Evolutionary conservation across 441 rosid species (phyloP).

Genomic region (Sinapis alba): DNA sequence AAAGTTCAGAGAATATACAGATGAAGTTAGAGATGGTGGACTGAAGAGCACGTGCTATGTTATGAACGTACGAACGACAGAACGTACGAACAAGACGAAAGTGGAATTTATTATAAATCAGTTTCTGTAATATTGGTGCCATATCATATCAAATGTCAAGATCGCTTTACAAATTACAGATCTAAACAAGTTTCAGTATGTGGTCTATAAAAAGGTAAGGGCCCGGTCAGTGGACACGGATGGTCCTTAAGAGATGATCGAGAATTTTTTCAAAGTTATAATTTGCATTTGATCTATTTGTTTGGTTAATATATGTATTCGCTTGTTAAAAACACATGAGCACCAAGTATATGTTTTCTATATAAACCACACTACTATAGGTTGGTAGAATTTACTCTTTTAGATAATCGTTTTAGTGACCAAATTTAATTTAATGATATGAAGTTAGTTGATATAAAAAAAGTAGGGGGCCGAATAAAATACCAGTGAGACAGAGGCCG

Average conservation of each 20-base stretch:
- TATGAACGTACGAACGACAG: constrained; percentile 2
- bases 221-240: background rate
- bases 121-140: background rate
- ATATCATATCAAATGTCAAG: background rate
- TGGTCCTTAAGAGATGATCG: background rate
- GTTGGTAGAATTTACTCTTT: background rate
- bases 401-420: background rate
- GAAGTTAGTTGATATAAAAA: background rate
- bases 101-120: background rate
- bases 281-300: too few relatives aligned
- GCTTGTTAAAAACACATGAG: background rate
- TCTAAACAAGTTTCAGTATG: background rate
- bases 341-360: background rate
- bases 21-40: constrained; percentile 23
- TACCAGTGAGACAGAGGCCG: background rate
- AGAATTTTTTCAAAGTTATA: background rate
- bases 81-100: constrained; percentile 22
- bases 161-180: background rate
- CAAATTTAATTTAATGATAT: background rate
- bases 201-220: background rate
- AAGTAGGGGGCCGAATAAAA: background rate
- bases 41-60: constrained; percentile 19
- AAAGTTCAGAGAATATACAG: constrained; percentile 1
- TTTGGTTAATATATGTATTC: too few relatives aligned
- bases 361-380: background rate